These are phyloP conservation scores for Corynespora cassiicola DNA, from an alignment of 2,329 filamentous ascomycete species.

Conservation along the genomic window DNA sequence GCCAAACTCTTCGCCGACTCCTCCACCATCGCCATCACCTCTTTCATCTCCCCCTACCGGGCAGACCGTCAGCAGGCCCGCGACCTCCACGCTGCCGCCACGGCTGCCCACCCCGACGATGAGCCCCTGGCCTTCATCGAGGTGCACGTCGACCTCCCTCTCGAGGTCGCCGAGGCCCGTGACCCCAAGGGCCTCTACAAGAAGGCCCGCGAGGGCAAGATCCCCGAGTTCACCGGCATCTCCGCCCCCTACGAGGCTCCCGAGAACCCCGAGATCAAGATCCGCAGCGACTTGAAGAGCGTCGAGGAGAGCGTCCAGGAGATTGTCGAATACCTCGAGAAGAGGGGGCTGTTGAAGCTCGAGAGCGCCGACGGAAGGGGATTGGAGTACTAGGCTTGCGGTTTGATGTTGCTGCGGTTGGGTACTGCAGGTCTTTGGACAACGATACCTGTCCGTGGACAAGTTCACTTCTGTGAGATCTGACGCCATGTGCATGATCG, in stretches of 20 bases:
- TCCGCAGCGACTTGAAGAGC: constrained; percentile 79
- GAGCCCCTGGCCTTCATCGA: constrained; percentile 85
- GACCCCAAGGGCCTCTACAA: constrained; percentile 98
- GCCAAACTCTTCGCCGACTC: constrained; percentile 96
- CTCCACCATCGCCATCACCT: constrained; percentile 86
- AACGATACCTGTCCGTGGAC: too few species aligned
- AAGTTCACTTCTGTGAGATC: too few species aligned
- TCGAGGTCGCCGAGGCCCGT: constrained; percentile 90
- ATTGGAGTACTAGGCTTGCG: constrained; percentile 22
- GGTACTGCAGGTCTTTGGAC: too few species aligned
- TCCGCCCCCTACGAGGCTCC: constrained; percentile 95
- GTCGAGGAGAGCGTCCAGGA: constrained; percentile 88
- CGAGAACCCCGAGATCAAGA: constrained; percentile 82
- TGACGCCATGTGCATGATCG: too few species aligned
- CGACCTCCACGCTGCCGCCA: constrained; percentile 72
- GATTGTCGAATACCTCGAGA: constrained; percentile 80
- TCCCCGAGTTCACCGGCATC: constrained; percentile 97
- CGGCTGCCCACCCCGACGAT: constrained; percentile 58
- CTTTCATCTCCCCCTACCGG: constrained; percentile 95
- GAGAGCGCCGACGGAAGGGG: constrained; percentile 19
- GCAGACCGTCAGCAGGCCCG: constrained; percentile 85
- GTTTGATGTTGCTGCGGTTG: too few species aligned
- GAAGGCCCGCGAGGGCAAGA: constrained; percentile 91
- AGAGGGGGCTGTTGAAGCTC: constrained; percentile 66
- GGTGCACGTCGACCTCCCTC: constrained; percentile 88